These are phyloP conservation scores for Gnaphalium uliginosum DNA, from an alignment of 129 eudicot species.

Conservation along the genomic window DNA sequence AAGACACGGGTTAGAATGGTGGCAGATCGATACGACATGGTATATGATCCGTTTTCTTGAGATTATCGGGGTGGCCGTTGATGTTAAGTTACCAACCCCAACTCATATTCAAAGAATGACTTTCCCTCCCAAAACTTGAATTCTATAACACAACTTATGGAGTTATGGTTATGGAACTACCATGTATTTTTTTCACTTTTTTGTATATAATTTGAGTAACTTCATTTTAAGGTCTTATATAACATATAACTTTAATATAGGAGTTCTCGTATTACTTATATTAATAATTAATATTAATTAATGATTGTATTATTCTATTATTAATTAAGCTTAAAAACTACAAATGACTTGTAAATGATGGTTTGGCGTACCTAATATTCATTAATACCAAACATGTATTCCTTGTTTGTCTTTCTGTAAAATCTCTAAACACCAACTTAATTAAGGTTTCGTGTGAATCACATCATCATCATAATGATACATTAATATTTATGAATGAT, in stretches of 20 bases:
- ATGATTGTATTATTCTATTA: too few relatives aligned
- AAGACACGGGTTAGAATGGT: constrained; percentile 84
- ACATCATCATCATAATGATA: too few relatives aligned
- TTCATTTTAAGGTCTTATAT: not conserved
- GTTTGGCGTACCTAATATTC: not conserved
- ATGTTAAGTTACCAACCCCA: constrained; percentile 61
- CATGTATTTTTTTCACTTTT: not conserved
- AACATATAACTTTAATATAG: too few relatives aligned
- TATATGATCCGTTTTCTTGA: constrained; percentile 60
- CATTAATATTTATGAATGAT: too few relatives aligned
- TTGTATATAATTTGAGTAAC: not conserved
- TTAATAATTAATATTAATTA: too few relatives aligned
- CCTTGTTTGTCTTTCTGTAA: not conserved
- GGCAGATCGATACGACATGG: constrained; percentile 86
- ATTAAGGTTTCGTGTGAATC: too few relatives aligned
- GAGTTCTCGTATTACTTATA: too few relatives aligned
- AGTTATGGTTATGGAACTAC: not conserved
- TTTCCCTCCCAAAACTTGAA: constrained; percentile 18
- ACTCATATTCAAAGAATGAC: constrained; percentile 50
- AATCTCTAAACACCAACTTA: too few relatives aligned
- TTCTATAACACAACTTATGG: not conserved
- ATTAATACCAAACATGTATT: not conserved
- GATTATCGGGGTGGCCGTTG: constrained; percentile 61
- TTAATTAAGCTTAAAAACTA: not conserved
- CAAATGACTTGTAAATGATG: not conserved